Evolutionary conservation across 306 rosid species (phyloP).

Genomic region (Corylus americana): DNA sequence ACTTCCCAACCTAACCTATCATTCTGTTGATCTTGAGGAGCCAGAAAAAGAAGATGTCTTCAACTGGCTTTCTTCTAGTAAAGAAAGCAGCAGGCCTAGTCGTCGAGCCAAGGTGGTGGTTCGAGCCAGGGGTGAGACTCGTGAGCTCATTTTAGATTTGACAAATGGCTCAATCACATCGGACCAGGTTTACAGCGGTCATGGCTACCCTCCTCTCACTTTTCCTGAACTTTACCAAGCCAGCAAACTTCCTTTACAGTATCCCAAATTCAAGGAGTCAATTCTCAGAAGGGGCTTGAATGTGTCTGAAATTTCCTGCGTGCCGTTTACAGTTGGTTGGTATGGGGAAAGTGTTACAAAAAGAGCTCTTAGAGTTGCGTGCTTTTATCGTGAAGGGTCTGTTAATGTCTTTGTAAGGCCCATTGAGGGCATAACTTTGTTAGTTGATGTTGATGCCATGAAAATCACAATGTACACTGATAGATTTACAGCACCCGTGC

Average conservation of each 20-base stretch:
- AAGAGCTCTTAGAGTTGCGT: conserved; percentile 61
- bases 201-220: conserved; percentile 77
- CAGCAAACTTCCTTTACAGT: conserved; percentile 61
- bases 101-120: conserved; percentile 75
- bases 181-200: conserved; percentile 54
- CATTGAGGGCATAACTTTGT: conserved; percentile 62
- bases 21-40: conserved; percentile 70
- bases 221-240: conserved; percentile 66
- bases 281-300: conserved; percentile 60
- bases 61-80: conserved; percentile 53
- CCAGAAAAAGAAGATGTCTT: conserved; percentile 72
- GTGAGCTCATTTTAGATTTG: conserved; percentile 66
- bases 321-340: conserved; percentile 87
- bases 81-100: conserved; percentile 18
- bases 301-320: conserved; percentile 72
- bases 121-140: conserved; percentile 59
- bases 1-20: conserved; percentile 72
- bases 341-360: conserved; percentile 58
- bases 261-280: conserved; percentile 58
- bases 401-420: conserved; percentile 79
- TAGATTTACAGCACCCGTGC: conserved; percentile 60
- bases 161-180: conserved; percentile 46
- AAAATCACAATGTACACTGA: conserved; percentile 55
- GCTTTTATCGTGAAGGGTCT: conserved; percentile 66
- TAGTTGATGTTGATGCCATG: conserved; percentile 77